phyloP scores from a whole-genome alignment of 2,329 filamentous ascomycete genomes.

The Aspergillus puulaauensis region DNA sequence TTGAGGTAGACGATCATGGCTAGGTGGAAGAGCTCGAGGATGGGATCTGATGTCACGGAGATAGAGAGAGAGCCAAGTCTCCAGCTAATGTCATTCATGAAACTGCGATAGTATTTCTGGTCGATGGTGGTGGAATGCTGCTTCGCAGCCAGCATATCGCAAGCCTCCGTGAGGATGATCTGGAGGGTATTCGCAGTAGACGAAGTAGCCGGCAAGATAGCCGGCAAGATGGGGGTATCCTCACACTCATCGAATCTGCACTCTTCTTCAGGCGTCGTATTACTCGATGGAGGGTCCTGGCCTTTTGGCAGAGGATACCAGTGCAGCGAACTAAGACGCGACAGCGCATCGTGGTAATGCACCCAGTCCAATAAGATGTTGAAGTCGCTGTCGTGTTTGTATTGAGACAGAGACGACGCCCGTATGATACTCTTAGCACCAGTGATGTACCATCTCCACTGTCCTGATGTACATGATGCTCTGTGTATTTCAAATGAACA shows the following conservation, averaged over 20 bases:
- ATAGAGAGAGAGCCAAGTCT: not conserved
- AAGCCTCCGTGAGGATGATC: not conserved
- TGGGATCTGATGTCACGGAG: not conserved
- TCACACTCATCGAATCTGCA: too few relatives aligned
- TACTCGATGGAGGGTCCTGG: not conserved
- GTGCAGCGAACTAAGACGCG: slow-evolving; percentile 9
- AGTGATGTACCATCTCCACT: slow-evolving; percentile 10
- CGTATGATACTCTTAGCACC: slow-evolving; percentile 6
- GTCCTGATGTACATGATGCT: slow-evolving; percentile 9
- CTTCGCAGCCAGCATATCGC: not conserved
- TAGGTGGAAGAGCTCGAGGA: slow-evolving; percentile 4
- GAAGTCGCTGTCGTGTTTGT: not conserved
- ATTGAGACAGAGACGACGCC: not conserved
- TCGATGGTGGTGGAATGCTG: not conserved
- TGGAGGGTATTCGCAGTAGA: too few relatives aligned
- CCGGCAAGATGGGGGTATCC: too few relatives aligned
- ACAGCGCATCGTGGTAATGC: slow-evolving; percentile 10
- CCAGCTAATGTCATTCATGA: not conserved
- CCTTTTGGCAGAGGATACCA: not conserved
- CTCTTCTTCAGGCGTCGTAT: not conserved
- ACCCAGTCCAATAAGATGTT: slow-evolving; percentile 10
- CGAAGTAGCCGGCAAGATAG: too few relatives aligned
- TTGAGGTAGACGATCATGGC: slow-evolving; percentile 10
- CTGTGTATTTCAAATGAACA: slow-evolving; percentile 15
- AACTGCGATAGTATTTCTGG: not conserved